Evolutionary conservation across 345 rosid genomes (phyloP).

Genomic region (Psidium friedrichsthalianum): DNA sequence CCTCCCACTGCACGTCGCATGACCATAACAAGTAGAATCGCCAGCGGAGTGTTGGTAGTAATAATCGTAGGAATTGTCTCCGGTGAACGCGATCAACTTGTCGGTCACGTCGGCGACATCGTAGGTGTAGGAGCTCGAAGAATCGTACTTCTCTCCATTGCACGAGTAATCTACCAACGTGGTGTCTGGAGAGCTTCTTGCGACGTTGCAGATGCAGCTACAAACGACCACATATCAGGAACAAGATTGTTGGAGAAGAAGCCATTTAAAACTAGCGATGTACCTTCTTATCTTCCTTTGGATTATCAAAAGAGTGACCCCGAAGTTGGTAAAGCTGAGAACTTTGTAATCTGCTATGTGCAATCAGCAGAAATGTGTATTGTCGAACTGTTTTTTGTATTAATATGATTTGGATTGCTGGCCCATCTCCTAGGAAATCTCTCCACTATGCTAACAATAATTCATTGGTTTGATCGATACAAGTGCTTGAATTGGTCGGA

Average conservation of each 20-base stretch:
- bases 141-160: neutral
- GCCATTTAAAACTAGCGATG: neutral
- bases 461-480: neutral
- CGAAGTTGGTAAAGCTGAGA: neutral
- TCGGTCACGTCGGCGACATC: neutral
- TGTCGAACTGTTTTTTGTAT: neutral
- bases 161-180: neutral
- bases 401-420: neutral
- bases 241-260: neutral
- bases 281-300: neutral
- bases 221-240: neutral
- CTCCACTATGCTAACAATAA: neutral
- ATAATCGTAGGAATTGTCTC: neutral
- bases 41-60: neutral
- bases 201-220: neutral
- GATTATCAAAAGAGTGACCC: neutral
- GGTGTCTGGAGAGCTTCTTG: fast-evolving
- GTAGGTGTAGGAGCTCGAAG: neutral
- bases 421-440: neutral
- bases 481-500: neutral
- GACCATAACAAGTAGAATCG: neutral
- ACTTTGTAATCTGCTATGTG: neutral
- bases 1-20: neutral
- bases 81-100: neutral
- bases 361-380: neutral